A percentile compares a stretch with the other conserved stretches of the same genome.
phyloP scores from a whole-genome alignment of 2,329 filamentous ascomycete species.

The Hyphodiscus sp. region DNA sequence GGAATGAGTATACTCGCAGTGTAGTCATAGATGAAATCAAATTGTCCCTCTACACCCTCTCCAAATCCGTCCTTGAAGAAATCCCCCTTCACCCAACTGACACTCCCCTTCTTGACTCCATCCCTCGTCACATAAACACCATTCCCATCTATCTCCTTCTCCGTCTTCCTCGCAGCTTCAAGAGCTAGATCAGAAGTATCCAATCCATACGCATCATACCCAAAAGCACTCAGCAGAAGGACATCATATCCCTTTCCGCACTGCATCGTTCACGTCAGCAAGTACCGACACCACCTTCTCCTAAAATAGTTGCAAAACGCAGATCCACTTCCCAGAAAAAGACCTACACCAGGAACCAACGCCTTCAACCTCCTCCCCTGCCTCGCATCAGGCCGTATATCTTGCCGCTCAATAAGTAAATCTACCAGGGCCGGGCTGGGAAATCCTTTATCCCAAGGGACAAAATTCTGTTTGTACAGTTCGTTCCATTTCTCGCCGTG shows the following conservation, averaged over 20 bases:
- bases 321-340: too few relatives aligned
- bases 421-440: conserved; percentile 49
- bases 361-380: conserved; percentile 42
- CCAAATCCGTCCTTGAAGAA: conserved; percentile 60
- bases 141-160: conserved; percentile 28
- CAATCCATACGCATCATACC: conserved; percentile 71
- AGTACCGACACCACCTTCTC: too few relatives aligned
- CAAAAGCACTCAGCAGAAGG: conserved; percentile 63
- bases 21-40: conserved; percentile 62
- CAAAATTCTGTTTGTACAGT: conserved; percentile 38
- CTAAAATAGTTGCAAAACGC: too few relatives aligned
- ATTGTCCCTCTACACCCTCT: conserved; percentile 39
- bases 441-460: conserved; percentile 51
- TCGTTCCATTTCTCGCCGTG: conserved; percentile 38
- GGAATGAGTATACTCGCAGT: conserved; percentile 39
- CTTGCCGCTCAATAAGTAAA: conserved; percentile 39
- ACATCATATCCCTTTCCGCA: conserved; percentile 82
- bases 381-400: conserved; percentile 33
- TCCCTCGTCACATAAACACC: conserved; percentile 38
- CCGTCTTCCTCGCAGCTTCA: conserved; percentile 9
- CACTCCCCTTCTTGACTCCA: conserved; percentile 40
- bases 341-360: conserved; percentile 58
- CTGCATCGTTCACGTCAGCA: too few relatives aligned
- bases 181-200: conserved; percentile 38
- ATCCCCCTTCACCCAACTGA: conserved; percentile 54